Evolutionary conservation across 805 yeast species (phyloP).

Genomic region (Brettanomyces nanus): DNA sequence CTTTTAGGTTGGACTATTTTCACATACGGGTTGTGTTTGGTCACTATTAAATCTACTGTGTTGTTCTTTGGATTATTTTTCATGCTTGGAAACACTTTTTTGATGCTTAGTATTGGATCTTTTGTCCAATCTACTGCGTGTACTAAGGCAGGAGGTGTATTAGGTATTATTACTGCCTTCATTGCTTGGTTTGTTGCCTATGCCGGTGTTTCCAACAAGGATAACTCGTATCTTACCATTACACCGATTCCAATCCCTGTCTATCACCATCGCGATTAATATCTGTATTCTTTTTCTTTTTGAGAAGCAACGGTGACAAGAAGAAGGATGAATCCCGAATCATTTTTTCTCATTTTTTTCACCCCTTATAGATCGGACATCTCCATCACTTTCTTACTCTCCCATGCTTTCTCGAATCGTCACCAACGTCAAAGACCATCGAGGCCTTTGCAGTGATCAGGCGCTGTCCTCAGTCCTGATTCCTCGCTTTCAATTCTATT

Average conservation of each 20-base stretch:
- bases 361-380: too few relatives aligned
- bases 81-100: constrained; percentile 43
- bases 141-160: constrained; percentile 48
- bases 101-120: constrained; percentile 39
- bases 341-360: too few relatives aligned
- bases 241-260: constrained; percentile 22
- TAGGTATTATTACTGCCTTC: constrained; percentile 51
- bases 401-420: too few relatives aligned
- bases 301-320: too few relatives aligned
- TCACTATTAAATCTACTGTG: constrained; percentile 47
- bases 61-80: constrained; percentile 43
- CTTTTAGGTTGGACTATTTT: constrained; percentile 57
- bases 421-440: too few relatives aligned
- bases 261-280: too few relatives aligned
- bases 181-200: constrained; percentile 63
- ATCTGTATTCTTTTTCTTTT: too few relatives aligned
- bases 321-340: too few relatives aligned
- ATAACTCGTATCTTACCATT: constrained; percentile 48
- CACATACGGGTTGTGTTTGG: constrained; percentile 45
- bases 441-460: too few relatives aligned
- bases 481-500: too few relatives aligned
- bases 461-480: too few relatives aligned
- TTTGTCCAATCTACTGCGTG: constrained; percentile 34
- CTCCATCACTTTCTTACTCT: too few relatives aligned
- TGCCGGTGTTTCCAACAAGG: constrained; percentile 57